phyloP scores from a whole-genome alignment of 129 eudicot genomes.

The Centaurea solstitialis region DNA sequence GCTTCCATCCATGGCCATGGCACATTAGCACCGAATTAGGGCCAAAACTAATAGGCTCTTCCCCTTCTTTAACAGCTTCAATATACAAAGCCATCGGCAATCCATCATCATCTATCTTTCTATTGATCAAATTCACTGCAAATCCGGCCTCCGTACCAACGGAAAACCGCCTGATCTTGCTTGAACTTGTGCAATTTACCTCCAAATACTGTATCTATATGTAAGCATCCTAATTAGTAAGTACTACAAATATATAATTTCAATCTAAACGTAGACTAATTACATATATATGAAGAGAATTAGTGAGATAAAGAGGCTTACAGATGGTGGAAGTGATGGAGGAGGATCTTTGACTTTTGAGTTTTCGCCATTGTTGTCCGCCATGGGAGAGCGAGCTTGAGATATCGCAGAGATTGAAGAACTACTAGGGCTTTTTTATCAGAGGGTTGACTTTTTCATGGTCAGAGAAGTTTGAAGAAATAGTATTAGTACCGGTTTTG shows the following conservation, averaged over 20 bases:
- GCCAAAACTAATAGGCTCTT: conserved; percentile 78
- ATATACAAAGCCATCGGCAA: conserved; percentile 52
- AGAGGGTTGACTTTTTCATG: conserved; percentile 9
- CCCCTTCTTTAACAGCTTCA: conserved; percentile 80
- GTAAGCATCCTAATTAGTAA: conserved; percentile 4
- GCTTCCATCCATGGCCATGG: conserved; percentile 71
- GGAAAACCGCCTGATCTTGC: conserved; percentile 70
- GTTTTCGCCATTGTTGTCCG: conserved; percentile 29
- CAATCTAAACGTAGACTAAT: too few relatives aligned
- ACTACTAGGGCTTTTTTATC: neutral
- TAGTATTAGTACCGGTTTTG: too few relatives aligned
- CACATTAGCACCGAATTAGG: conserved; percentile 58
- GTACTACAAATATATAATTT: neutral
- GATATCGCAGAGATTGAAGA: conserved; percentile 9
- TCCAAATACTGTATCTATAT: conserved; percentile 42
- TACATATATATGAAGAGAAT: neutral
- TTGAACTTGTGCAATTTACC: conserved; percentile 68
- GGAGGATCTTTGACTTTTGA: conserved; percentile 17
- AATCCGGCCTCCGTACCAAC: conserved; percentile 74
- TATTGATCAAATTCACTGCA: conserved; percentile 68
- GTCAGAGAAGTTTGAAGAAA: neutral
- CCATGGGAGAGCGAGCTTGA: conserved; percentile 30
- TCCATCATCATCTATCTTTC: conserved; percentile 42
- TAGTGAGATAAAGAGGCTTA: conserved; percentile 22
- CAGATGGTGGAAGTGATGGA: conserved; percentile 25